These are phyloP conservation scores for Actinomortierella wolfii DNA, from an alignment of 371 early-diverging fungal genomes.

Conservation along the genomic window DNA sequence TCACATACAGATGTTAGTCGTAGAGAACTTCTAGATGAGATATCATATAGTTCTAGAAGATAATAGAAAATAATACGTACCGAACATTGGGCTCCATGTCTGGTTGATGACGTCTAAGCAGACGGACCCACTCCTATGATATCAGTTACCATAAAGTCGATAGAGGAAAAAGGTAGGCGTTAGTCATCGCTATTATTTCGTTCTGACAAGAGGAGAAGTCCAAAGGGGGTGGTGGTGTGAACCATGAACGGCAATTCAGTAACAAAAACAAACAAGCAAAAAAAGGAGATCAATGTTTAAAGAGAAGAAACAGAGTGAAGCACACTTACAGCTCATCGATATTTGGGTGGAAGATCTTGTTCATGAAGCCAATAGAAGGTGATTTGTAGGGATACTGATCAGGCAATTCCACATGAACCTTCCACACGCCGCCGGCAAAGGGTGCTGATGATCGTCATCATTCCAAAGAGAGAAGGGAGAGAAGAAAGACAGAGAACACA, in stretches of 20 bases:
- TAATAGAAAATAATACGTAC: slow-evolving; percentile 50
- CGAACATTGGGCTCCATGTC: slow-evolving; percentile 99
- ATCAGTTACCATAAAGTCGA: slow-evolving; percentile 6
- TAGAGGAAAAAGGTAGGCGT: neutral
- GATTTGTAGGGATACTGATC: slow-evolving; percentile 99
- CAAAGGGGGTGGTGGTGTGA: neutral
- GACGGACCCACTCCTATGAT: slow-evolving; percentile 92
- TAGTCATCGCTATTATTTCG: neutral
- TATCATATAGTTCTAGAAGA: neutral
- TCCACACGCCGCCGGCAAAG: slow-evolving; percentile 95
- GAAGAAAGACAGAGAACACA: slow-evolving; percentile 1
- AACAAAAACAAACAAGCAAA: neutral
- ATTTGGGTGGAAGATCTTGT: slow-evolving; percentile 99
- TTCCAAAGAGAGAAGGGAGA: slow-evolving; percentile 6
- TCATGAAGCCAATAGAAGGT: slow-evolving; percentile 99
- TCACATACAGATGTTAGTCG: neutral
- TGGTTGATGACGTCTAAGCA: slow-evolving; percentile 99
- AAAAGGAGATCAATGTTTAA: slow-evolving; percentile 3
- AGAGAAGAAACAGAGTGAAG: neutral
- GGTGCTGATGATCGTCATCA: slow-evolving; percentile 68
- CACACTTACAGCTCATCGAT: slow-evolving; percentile 96
- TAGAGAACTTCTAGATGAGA: neutral
- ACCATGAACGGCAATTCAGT: neutral
- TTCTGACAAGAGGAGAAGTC: neutral
- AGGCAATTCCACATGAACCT: slow-evolving; percentile 97